phyloP scores from a whole-genome alignment of 2,329 filamentous ascomycete species.

The Arthrobotrys sinensis region DNA sequence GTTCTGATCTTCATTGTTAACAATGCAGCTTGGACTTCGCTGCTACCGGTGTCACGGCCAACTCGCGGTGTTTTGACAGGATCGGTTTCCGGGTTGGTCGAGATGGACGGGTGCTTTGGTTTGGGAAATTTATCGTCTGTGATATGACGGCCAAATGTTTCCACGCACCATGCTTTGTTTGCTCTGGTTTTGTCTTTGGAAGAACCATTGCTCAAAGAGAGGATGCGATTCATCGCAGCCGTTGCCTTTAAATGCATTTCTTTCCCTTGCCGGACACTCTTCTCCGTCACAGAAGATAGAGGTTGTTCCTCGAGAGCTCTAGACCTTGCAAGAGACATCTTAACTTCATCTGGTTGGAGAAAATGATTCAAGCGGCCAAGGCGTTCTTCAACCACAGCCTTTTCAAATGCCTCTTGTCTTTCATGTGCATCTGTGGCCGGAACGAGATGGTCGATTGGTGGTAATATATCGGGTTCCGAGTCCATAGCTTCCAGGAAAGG shows the following conservation, averaged over 20 bases:
- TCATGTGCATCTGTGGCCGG: slow-evolving; percentile 59
- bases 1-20: slow-evolving; percentile 93
- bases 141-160: slow-evolving; percentile 90
- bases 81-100: slow-evolving; percentile 66
- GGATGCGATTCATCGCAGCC: slow-evolving; percentile 84
- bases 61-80: slow-evolving; percentile 75
- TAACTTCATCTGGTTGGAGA: slow-evolving; percentile 73
- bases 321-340: slow-evolving; percentile 64
- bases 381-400: slow-evolving; percentile 66
- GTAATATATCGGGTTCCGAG: slow-evolving; percentile 69
- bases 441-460: slow-evolving; percentile 64
- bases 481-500: slow-evolving; percentile 88
- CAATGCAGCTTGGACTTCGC: slow-evolving; percentile 97
- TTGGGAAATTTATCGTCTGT: slow-evolving; percentile 80
- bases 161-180: slow-evolving; percentile 87
- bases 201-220: slow-evolving; percentile 81
- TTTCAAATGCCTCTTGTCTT: slow-evolving; percentile 48
- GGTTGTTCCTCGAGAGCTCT: slow-evolving; percentile 45
- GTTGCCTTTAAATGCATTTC: slow-evolving; percentile 77
- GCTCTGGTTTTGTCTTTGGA: slow-evolving; percentile 83
- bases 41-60: slow-evolving; percentile 94
- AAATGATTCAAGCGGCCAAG: slow-evolving; percentile 81
- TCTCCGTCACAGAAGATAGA: slow-evolving; percentile 65
- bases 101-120: slow-evolving; percentile 68
- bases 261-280: slow-evolving; percentile 67